Evolutionary conservation across 495 filamentous ascomycete species (phyloP), one percentile per base, ranked within the genome.

Genomic region (Aspergillus bertholletiae): DNA sequence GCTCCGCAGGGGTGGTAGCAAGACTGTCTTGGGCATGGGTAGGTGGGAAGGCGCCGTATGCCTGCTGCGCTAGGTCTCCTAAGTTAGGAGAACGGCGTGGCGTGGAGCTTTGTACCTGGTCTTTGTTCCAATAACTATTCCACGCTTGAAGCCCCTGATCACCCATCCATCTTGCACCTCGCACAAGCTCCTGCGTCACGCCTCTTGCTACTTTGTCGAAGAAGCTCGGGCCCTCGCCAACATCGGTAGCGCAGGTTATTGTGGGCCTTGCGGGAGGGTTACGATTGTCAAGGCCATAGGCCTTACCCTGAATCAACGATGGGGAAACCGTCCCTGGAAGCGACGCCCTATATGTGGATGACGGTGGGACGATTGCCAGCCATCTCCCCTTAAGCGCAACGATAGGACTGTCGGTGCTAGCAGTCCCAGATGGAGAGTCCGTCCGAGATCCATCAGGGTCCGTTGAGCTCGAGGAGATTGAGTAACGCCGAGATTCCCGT

Each of bases 101-200:
- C 13, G 57, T 57, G 15, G 59, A 51, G 18, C 59, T 68, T 20
- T 65, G 61, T 13, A 63, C n/a, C 55, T 82, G 77, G 46, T 76
- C 75, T 55, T 84, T 86, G 52, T 87, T 89, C 88, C 89, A 94
- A 69, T 97, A 97, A 60, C 78, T 89, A 59, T 90, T 92, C 84
- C 90, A 95, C 0, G 86, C 87, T 60, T 95, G 90, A 57, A 87
- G 78, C 5, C 92, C 88, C 57, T 95, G 88, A 59, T 88, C 90
- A 7, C 88, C 88, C 65, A 94, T 84, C 87, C 88, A 96, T 56
- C 84, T 87, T 18, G 90, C 90, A 22, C 89, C 88, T 60, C 87
- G 87, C 49, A 98, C 87, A n/a, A 96, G 72, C 62, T 94, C 91
- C 64, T 97, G 93, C 0, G 94, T 88, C 2, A 91, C 88, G 63